Conservation (phyloP, 352 stramenopile species). For the Phytophthora litchii region DNA sequence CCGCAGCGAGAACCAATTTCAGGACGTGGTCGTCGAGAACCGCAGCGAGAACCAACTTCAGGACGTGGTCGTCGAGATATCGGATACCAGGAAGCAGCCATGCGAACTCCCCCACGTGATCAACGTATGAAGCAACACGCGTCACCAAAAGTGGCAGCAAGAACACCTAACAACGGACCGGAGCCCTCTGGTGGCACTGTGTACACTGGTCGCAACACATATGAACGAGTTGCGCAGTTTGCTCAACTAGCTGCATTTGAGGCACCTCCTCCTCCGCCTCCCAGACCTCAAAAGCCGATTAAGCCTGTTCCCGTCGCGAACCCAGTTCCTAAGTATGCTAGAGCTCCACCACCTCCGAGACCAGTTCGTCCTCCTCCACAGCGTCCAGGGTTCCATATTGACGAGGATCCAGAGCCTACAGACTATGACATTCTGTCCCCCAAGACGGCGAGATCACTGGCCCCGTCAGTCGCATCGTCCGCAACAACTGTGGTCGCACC, state of each 20-base stretch:
- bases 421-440: slow-evolving; percentile 38
- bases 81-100: slow-evolving; percentile 16
- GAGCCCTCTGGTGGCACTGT: slow-evolving; percentile 26
- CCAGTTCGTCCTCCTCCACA: slow-evolving; percentile 14
- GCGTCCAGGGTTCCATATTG: slow-evolving; percentile 21
- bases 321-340: slow-evolving; percentile 27
- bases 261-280: slow-evolving; percentile 26
- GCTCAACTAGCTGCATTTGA: slow-evolving; percentile 41
- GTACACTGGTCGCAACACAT: slow-evolving; percentile 32
- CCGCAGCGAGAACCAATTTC: neutral
- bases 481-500: slow-evolving; percentile 31
- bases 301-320: slow-evolving; percentile 27
- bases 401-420: slow-evolving; percentile 11
- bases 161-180: slow-evolving; percentile 14
- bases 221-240: slow-evolving; percentile 34
- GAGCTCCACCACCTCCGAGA: slow-evolving; percentile 9
- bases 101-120: slow-evolving; percentile 9
- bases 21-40: neutral
- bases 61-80: slow-evolving; percentile 18
- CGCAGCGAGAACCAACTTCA: slow-evolving; percentile 23
- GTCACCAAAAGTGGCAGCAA: slow-evolving; percentile 14
- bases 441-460: slow-evolving; percentile 35
- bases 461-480: slow-evolving; percentile 35
- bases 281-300: slow-evolving; percentile 30
- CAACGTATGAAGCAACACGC: slow-evolving; percentile 20